These are phyloP conservation scores for Leccinum rimulosum DNA, from an alignment of 768 basidiomycete species.

Conservation along the genomic window DNA sequence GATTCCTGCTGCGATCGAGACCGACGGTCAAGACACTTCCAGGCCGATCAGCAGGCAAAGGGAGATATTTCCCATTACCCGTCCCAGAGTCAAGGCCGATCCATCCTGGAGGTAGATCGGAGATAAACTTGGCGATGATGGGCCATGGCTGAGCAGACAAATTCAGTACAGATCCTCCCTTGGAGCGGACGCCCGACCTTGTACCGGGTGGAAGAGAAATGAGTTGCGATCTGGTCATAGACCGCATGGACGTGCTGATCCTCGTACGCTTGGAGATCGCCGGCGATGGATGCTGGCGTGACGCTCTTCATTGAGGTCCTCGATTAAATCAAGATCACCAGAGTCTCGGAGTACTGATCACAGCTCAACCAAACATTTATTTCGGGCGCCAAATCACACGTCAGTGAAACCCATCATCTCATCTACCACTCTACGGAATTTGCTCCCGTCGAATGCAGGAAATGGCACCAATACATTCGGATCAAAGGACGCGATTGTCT, in stretches of 20 bases:
- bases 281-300: slow-evolving; percentile 40
- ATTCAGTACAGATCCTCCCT: neutral
- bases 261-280: slow-evolving; percentile 62
- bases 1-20: slow-evolving; percentile 76
- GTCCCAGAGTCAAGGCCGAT: slow-evolving; percentile 93
- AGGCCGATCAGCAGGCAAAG: slow-evolving; percentile 62
- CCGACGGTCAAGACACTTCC: slow-evolving; percentile 72
- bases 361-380: neutral
- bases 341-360: neutral
- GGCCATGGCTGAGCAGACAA: slow-evolving; percentile 74
- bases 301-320: slow-evolving; percentile 31
- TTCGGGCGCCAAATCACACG: slow-evolving; percentile 22
- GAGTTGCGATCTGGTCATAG: slow-evolving; percentile 81
- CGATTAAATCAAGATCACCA: neutral
- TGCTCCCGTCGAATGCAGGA: slow-evolving; percentile 64
- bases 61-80: slow-evolving; percentile 97
- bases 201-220: slow-evolving; percentile 89
- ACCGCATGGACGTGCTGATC: slow-evolving; percentile 73
- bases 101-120: slow-evolving; percentile 68
- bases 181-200: slow-evolving; percentile 47
- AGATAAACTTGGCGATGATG: slow-evolving; percentile 73
- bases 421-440: slow-evolving; percentile 67
- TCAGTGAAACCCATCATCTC: slow-evolving; percentile 70
- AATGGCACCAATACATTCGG: slow-evolving; percentile 49
- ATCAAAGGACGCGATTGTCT: slow-evolving; percentile 50